Evolutionary conservation across 176 grass and related monocot genomes (phyloP).

Genomic region (Oryza rufipogon): DNA sequence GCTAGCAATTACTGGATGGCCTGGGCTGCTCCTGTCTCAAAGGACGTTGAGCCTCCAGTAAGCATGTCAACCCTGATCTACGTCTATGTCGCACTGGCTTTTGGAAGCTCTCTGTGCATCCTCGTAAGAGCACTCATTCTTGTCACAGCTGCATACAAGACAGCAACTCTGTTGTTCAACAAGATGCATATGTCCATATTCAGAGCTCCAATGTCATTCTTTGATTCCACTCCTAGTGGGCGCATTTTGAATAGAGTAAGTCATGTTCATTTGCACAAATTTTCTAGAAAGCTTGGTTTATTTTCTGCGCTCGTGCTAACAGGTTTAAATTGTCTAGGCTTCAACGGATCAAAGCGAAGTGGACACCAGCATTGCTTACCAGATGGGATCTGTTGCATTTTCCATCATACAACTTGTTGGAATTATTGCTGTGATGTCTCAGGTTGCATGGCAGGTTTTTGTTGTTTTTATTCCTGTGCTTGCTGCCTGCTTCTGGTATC

Average conservation of each 20-base stretch:
- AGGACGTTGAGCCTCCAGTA: slow-evolving; percentile 58
- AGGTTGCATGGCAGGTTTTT: slow-evolving; percentile 88
- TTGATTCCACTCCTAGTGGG: slow-evolving; percentile 83
- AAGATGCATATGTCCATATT: slow-evolving; percentile 87
- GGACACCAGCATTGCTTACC: slow-evolving; percentile 58
- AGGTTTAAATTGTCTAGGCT: slow-evolving; percentile 50
- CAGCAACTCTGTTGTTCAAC: slow-evolving; percentile 73
- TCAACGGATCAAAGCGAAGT: slow-evolving; percentile 83
- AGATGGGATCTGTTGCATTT: slow-evolving; percentile 62
- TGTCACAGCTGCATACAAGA: slow-evolving; percentile 71
- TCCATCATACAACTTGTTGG: slow-evolving; percentile 74
- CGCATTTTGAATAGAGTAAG: slow-evolving; percentile 81
- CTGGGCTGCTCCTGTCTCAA: slow-evolving; percentile 73
- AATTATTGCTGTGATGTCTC: slow-evolving; percentile 90
- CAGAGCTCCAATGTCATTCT: slow-evolving; percentile 90
- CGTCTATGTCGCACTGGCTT: slow-evolving; percentile 63
- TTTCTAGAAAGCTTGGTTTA: slow-evolving; percentile 7
- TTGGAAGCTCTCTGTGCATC: slow-evolving; percentile 65
- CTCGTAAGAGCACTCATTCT: slow-evolving; percentile 67
- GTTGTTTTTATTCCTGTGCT: slow-evolving; percentile 77
- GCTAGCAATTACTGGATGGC: slow-evolving; percentile 95
- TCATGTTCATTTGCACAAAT: slow-evolving; percentile 24
- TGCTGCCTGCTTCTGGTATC: slow-evolving; percentile 73
- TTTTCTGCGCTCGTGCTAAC: slow-evolving; percentile 33
- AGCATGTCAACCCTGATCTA: slow-evolving; percentile 66